phyloP scores from a whole-genome alignment of 2,329 filamentous ascomycete genomes.

The Colletotrichum filicis region DNA sequence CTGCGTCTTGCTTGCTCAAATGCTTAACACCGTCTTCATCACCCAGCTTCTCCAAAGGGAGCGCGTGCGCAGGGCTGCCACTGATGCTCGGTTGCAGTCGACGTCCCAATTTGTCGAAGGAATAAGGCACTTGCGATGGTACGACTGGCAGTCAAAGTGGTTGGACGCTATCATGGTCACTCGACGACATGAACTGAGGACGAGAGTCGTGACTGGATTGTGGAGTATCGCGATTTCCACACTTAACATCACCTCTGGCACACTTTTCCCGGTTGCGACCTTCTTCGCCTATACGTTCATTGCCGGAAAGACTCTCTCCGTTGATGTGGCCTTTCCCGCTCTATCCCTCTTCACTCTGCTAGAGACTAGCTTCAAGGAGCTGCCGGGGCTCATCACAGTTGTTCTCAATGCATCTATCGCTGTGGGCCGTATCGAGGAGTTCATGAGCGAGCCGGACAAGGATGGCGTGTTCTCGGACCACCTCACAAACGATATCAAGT shows the following conservation, averaged over 20 bases:
- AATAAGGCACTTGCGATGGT: conserved; percentile 83
- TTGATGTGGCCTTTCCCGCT: conserved; percentile 89
- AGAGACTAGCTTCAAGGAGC: conserved; percentile 76
- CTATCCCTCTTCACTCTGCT: conserved; percentile 83
- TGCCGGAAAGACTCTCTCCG: conserved; percentile 73
- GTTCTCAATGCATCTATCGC: conserved; percentile 87
- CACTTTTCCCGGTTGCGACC: conserved; percentile 81
- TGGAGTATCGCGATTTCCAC: conserved; percentile 73
- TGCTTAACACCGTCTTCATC: conserved; percentile 75
- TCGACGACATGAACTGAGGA: conserved; percentile 73
- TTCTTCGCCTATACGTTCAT: conserved; percentile 85
- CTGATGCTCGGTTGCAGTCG: conserved; percentile 81
- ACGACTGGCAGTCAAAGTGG: conserved; percentile 85
- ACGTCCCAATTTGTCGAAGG: conserved; percentile 89
- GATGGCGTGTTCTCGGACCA: conserved; percentile 57
- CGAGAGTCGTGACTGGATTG: conserved; percentile 72
- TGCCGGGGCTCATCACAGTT: conserved; percentile 80
- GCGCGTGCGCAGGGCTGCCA: conserved; percentile 75
- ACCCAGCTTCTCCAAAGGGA: conserved; percentile 75
- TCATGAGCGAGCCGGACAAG: conserved; percentile 88
- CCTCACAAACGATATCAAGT: conserved; percentile 55
- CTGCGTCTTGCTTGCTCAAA: conserved; percentile 75
- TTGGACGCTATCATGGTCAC: conserved; percentile 75
- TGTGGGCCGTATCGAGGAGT: conserved; percentile 82
- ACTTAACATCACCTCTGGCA: conserved; percentile 77